A percentile compares a stretch with the other conserved stretches of the same genome.
Conservation (phyloP, 495 filamentous ascomycete genomes). For the Xylaria acuta region DNA sequence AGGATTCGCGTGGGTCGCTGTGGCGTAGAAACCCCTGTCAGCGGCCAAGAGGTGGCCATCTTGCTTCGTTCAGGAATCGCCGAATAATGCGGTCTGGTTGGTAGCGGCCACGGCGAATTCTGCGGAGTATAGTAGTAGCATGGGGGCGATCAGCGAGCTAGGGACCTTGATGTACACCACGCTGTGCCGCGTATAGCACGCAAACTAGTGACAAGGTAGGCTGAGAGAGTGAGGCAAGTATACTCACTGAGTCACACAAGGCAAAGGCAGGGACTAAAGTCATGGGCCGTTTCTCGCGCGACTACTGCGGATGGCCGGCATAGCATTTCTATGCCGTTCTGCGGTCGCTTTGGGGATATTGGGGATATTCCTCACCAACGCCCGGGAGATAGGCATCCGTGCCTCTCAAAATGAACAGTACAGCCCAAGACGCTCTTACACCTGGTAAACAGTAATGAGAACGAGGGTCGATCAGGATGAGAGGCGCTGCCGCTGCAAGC, state of each 20-base stretch:
- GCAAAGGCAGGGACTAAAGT: conserved; percentile 16
- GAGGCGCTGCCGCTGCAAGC: conserved; percentile 14
- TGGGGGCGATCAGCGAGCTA: conserved; percentile 27
- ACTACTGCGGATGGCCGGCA: conserved; percentile 1
- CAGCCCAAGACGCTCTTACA: not conserved
- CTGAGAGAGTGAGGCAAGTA: conserved; percentile 1
- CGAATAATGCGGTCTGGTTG: conserved; percentile 22
- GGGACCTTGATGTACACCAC: not conserved
- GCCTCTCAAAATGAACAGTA: not conserved
- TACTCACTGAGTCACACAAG: conserved; percentile 22
- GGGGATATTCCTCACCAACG: not conserved
- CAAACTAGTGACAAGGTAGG: conserved; percentile 8
- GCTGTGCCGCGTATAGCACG: conserved; percentile 6
- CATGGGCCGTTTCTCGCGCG: not conserved
- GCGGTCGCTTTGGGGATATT: not conserved
- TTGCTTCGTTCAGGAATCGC: conserved; percentile 29
- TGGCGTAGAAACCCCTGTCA: conserved; percentile 30
- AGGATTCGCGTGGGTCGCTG: conserved; percentile 38
- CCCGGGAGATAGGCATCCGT: not conserved
- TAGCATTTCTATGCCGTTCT: not conserved
- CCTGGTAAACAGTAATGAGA: conserved; percentile 2
- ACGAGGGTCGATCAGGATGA: not conserved
- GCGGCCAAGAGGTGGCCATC: conserved; percentile 25
- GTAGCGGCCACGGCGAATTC: conserved; percentile 23
- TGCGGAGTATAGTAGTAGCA: conserved; percentile 22